These are phyloP conservation scores for Lachnellula cervina DNA, from an alignment of 2,329 filamentous ascomycete genomes.

Conservation along the genomic window DNA sequence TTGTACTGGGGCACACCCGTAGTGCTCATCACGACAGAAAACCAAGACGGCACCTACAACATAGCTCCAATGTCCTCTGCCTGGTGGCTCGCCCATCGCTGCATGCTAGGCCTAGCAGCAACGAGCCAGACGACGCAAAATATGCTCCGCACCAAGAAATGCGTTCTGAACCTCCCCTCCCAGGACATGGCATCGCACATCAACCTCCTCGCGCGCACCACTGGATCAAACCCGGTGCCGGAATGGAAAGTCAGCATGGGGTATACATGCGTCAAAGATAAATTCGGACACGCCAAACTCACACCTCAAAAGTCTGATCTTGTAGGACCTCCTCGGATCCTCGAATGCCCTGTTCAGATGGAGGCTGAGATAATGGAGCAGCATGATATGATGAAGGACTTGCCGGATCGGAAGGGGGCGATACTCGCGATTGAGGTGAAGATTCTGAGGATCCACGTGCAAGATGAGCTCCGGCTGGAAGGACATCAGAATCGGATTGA, in stretches of 20 bases:
- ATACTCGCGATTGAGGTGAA: constrained; percentile 34
- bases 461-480: constrained; percentile 32
- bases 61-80: constrained; percentile 41
- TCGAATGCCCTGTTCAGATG: constrained; percentile 41
- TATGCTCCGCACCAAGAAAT: constrained; percentile 38
- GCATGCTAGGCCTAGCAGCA: constrained; percentile 38
- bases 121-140: constrained; percentile 37
- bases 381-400: constrained; percentile 33
- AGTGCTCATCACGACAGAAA: constrained; percentile 36
- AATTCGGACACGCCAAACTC: constrained; percentile 33
- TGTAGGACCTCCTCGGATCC: constrained; percentile 33
- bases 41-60: constrained; percentile 39
- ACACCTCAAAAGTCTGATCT: constrained; percentile 33
- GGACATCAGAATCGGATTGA: constrained; percentile 38
- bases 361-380: constrained; percentile 35
- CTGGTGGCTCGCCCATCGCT: constrained; percentile 41
- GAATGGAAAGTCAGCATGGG: constrained; percentile 6
- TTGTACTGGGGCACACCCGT: constrained; percentile 40
- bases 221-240: constrained; percentile 3
- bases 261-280: constrained; percentile 38
- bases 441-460: constrained; percentile 34
- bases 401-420: constrained; percentile 25
- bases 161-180: constrained; percentile 39
- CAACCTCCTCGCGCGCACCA: constrained; percentile 14
- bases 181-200: constrained; percentile 35